phyloP scores from a whole-genome alignment of 2,329 filamentous ascomycete species.

The Cercospora sp. region DNA sequence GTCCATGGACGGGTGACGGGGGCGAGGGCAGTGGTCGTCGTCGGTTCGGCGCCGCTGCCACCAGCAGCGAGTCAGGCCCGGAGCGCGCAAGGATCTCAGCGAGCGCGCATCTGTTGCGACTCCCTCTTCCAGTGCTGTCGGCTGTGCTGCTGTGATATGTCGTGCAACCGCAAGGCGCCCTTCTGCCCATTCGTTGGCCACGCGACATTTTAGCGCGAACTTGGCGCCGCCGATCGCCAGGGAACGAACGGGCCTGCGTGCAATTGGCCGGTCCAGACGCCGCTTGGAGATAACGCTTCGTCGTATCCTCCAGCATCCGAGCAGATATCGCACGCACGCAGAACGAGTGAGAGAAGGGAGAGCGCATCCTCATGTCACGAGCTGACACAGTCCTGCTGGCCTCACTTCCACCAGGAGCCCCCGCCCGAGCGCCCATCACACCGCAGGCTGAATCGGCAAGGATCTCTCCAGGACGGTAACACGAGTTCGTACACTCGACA shows the following conservation, averaged over 20 bases:
- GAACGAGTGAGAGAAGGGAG: background rate
- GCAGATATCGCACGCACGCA: background rate
- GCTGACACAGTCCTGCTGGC: background rate
- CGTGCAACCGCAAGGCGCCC: slow-evolving; percentile 9
- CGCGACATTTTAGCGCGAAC: slow-evolving; percentile 3
- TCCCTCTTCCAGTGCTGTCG: background rate
- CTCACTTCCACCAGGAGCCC: background rate
- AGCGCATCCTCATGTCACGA: background rate
- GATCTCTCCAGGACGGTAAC: background rate
- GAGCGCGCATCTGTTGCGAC: background rate
- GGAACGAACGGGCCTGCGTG: background rate
- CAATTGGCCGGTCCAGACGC: background rate
- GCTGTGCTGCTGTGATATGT: background rate
- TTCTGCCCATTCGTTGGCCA: slow-evolving; percentile 4
- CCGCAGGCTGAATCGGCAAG: background rate
- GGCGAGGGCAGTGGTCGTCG: background rate
- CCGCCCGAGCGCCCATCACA: background rate
- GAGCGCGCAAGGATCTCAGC: background rate
- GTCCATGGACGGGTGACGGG: background rate
- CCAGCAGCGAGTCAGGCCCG: background rate
- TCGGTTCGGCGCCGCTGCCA: slow-evolving; percentile 2
- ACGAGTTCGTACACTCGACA: background rate
- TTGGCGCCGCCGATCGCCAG: background rate
- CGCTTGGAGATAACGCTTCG: background rate
- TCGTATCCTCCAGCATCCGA: background rate